Evolutionary conservation across 176 grass and related monocot species (phyloP), one percentile per base, ranked within the genome.

Genomic region (Aegilops tauschii): DNA sequence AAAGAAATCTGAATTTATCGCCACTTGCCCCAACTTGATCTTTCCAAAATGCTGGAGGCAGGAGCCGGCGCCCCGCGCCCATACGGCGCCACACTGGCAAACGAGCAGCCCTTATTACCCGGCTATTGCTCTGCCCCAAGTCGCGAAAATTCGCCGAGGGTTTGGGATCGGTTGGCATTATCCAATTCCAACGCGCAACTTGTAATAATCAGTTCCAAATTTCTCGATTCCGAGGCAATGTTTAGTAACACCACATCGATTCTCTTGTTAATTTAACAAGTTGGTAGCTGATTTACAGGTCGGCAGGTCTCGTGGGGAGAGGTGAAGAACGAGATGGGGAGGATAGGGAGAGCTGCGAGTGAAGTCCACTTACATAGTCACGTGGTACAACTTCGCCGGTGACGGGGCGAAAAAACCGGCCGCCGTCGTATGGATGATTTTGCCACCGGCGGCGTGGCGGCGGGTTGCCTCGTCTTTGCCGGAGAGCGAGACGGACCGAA

Each of bases 21-120:
- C 69, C 42, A 87, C 67, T 84, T 87, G 89, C 47, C 45, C 28
- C 58, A 32, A 14, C 8, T 68, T 83, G 73, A 31, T 34, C 59
- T 31, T 21, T 84, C 14, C 10, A 16, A 8, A 82, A 30, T 11
- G 77, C 61, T 8, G 36, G 29, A 61, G 29, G 6, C 21, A 32
- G 73, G 25, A 79, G 32, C 12, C 78, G 61, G 32, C 37, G 7
- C 34, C 44, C 40, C 35, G 29, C 10, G 30, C 5, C 61, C 69
- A 25, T 12, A 25, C 78, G 59, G 32, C 37, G 65, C 66, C 76
- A n/a, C 89, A 64, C 44, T 68, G 80, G 67, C 80, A 79, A 14
- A 45, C 32, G 77, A 69, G 82, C 0, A 27, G n/a, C 37, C 36
- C 11, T 2, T 9, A 78, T 52, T 58, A 20, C 56, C 16, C 7